Evolutionary conservation across 1,284 basidiomycete species (phyloP).

Genomic region (Calocybe gambosa): DNA sequence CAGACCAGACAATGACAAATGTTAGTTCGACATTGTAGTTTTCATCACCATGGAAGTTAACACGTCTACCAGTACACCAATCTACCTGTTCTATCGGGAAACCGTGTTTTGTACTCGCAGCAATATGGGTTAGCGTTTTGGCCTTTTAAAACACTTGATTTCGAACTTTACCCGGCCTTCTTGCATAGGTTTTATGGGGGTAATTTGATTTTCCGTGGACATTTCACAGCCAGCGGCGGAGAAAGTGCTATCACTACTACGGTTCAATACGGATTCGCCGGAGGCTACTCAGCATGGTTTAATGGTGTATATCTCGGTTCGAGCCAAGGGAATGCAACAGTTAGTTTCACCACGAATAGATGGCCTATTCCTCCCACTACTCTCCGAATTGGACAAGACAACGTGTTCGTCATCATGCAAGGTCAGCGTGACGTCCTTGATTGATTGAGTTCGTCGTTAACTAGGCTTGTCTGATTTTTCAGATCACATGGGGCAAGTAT

Average conservation of each 20-base stretch:
- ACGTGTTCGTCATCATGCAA: slow-evolving; percentile 44
- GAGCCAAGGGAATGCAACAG: slow-evolving; percentile 35
- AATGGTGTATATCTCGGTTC: slow-evolving; percentile 47
- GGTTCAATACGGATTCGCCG: slow-evolving; percentile 43
- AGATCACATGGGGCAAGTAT: slow-evolving; percentile 42
- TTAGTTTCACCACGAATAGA: slow-evolving; percentile 35
- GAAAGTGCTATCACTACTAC: slow-evolving; percentile 39
- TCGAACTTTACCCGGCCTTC: background rate
- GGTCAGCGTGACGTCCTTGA: slow-evolving; percentile 26
- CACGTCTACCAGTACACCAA: slow-evolving; percentile 35
- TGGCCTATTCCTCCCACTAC: slow-evolving; percentile 33
- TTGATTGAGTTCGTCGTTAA: background rate
- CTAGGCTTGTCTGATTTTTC: background rate
- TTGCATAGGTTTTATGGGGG: slow-evolving; percentile 38
- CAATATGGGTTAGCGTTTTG: slow-evolving; percentile 38
- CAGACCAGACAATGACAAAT: slow-evolving; percentile 38
- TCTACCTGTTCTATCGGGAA: slow-evolving; percentile 35
- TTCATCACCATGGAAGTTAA: background rate
- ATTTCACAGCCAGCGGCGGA: slow-evolving; percentile 38
- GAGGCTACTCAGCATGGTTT: slow-evolving; percentile 46
- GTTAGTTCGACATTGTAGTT: slow-evolving; percentile 19
- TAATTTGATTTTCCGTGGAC: slow-evolving; percentile 46
- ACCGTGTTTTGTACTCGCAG: slow-evolving; percentile 41
- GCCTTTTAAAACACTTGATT: background rate
- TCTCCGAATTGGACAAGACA: slow-evolving; percentile 33